Conservation (phyloP, 495 filamentous ascomycete genomes). For the Penicillium argentinense region DNA sequence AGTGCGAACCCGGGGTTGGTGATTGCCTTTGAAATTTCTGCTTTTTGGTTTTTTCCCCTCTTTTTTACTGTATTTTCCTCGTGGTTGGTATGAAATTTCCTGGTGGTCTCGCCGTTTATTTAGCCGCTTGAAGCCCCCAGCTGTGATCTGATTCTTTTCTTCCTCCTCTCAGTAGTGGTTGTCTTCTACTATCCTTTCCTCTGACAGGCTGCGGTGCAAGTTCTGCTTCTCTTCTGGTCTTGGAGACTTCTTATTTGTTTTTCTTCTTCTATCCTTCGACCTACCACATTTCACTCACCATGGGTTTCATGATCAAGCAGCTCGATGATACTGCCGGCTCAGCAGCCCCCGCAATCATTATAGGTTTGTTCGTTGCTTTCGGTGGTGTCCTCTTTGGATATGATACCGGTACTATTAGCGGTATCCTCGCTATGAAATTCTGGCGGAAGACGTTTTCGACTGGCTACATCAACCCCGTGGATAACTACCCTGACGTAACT, state of each 20-base stretch:
- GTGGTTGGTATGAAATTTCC: too few relatives aligned
- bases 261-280: not conserved
- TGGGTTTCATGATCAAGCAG: conserved; percentile 43
- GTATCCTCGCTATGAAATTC: conserved; percentile 77
- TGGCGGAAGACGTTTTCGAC: conserved; percentile 75
- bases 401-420: conserved; percentile 85
- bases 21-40: too few relatives aligned
- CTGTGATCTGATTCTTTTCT: too few relatives aligned
- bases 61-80: too few relatives aligned
- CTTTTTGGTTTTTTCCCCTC: too few relatives aligned
- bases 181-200: too few relatives aligned
- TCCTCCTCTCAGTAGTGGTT: too few relatives aligned
- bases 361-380: conserved; percentile 85
- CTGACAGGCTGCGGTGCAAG: too few relatives aligned
- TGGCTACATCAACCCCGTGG: conserved; percentile 55
- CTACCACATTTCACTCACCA: conserved; percentile 11
- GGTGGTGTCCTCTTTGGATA: conserved; percentile 87
- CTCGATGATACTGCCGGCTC: conserved; percentile 52
- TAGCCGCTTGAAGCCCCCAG: too few relatives aligned
- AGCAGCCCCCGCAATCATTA: conserved; percentile 73
- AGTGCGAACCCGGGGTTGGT: too few relatives aligned
- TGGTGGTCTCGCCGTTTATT: too few relatives aligned
- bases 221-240: too few relatives aligned
- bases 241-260: conserved; percentile 3
- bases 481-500: conserved; percentile 55